These are phyloP conservation scores for Apiospora malaysiana DNA, from an alignment of 2,329 filamentous ascomycete species.

Conservation along the genomic window DNA sequence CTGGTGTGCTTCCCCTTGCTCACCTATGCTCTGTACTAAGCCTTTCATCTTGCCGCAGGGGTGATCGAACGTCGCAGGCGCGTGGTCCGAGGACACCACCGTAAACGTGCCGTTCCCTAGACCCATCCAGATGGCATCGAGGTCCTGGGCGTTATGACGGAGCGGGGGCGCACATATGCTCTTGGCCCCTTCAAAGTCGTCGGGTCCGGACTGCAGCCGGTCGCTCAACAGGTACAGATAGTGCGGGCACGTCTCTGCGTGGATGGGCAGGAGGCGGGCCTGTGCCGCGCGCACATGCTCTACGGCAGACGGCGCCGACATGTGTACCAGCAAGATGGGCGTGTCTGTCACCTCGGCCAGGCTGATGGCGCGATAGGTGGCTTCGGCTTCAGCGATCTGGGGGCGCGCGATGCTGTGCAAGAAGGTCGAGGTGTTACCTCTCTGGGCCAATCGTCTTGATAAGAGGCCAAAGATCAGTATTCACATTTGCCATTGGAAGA, in stretches of 20 bases:
- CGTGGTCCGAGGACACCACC: conserved; percentile 51
- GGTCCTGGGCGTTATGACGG: conserved; percentile 48
- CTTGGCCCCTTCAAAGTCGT: conserved; percentile 59
- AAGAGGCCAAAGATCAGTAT: background rate
- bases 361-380: conserved; percentile 58
- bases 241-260: conserved; percentile 62
- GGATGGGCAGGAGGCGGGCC: conserved; percentile 53
- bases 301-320: conserved; percentile 53
- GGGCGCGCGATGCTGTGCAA: conserved; percentile 58
- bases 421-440: conserved; percentile 38
- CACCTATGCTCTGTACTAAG: conserved; percentile 36
- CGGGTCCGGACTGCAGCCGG: conserved; percentile 51
- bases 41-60: conserved; percentile 9
- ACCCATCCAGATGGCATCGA: conserved; percentile 57
- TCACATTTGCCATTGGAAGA: background rate
- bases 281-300: conserved; percentile 54
- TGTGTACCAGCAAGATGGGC: conserved; percentile 60
- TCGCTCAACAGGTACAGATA: conserved; percentile 59
- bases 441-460: conserved; percentile 24
- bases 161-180: conserved; percentile 61
- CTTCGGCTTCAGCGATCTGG: conserved; percentile 56
- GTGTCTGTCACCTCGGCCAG: conserved; percentile 55
- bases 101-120: conserved; percentile 59
- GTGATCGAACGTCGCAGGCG: conserved; percentile 49
- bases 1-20: conserved; percentile 36